These are phyloP conservation scores for Rhizopogon rudus DNA, from an alignment of 768 basidiomycete species.

Conservation along the genomic window DNA sequence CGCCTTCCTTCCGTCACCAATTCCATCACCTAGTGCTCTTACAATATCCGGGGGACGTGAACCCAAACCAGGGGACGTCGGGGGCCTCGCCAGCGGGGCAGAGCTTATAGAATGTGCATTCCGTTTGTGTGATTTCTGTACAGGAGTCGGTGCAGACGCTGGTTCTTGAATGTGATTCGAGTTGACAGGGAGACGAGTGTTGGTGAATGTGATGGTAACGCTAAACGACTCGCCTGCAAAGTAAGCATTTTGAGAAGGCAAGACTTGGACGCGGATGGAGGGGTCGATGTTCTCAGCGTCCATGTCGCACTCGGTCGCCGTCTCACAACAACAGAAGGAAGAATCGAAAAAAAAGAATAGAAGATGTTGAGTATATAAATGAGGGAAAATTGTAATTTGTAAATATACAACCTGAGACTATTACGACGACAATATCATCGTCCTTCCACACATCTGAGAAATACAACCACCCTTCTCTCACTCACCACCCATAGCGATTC, in stretches of 20 bases:
- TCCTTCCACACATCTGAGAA: no score
- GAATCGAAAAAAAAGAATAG: background rate
- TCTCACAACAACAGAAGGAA: no score
- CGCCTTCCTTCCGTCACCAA: slow-evolving; percentile 42
- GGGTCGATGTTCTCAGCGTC: slow-evolving; percentile 31
- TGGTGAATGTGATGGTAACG: slow-evolving; percentile 84
- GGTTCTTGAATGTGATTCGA: slow-evolving; percentile 18
- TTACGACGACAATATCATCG: no score
- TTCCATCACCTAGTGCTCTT: slow-evolving; percentile 14
- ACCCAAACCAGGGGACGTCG: slow-evolving; percentile 74
- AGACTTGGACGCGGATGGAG: slow-evolving; percentile 63
- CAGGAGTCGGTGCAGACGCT: slow-evolving; percentile 14
- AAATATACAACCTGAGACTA: no score
- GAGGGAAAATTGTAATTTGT: no score
- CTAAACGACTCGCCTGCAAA: slow-evolving; percentile 90
- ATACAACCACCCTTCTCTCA: no score
- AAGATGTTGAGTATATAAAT: no score
- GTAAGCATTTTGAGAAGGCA: slow-evolving; percentile 82
- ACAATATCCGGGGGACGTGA: slow-evolving; percentile 21
- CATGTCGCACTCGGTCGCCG: background rate
- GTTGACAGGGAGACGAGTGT: slow-evolving; percentile 54
- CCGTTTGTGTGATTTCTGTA: slow-evolving; percentile 49
- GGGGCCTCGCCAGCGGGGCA: slow-evolving; percentile 74
- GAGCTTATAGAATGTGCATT: slow-evolving; percentile 80
- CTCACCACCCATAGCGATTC: no score